Evolutionary conservation across 257 asterid genomes (phyloP).

Genomic region (Solanum corneliomulleri): DNA sequence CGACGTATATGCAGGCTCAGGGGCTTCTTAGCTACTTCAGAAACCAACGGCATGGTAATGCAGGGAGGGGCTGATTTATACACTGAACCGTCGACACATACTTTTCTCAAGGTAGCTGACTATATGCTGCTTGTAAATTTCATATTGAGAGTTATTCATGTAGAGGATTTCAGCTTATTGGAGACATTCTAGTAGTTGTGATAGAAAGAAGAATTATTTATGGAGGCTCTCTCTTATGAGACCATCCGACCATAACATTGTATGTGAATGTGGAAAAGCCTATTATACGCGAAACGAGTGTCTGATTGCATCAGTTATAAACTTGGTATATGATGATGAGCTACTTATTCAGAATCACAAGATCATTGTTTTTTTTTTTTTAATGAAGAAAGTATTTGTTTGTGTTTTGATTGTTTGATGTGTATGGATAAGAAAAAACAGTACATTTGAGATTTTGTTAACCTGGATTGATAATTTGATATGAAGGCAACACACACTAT

Average conservation of each 20-base stretch:
- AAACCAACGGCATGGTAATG: slow-evolving; percentile 26
- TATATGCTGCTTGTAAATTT: not conserved
- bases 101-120: not conserved
- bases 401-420: not conserved
- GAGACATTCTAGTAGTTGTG: not conserved
- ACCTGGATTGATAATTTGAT: not conserved
- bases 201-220: not conserved
- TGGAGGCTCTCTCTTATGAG: not conserved
- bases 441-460: not conserved
- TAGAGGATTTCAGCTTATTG: not conserved
- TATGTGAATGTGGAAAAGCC: not conserved
- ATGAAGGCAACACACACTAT: not conserved
- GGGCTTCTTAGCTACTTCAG: slow-evolving; percentile 32
- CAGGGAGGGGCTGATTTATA: slow-evolving; percentile 14
- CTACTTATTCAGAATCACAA: not conserved
- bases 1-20: slow-evolving; percentile 17
- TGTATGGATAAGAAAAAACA: not conserved
- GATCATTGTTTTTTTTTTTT: not conserved
- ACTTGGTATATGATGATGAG: not conserved
- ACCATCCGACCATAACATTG: not conserved
- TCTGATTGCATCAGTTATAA: not conserved
- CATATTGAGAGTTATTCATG: not conserved
- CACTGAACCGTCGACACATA: not conserved
- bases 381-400: not conserved
- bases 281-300: not conserved